These are phyloP conservation scores for Aquilaria agallochum DNA, from an alignment of 441 rosid species.

Conservation along the genomic window DNA sequence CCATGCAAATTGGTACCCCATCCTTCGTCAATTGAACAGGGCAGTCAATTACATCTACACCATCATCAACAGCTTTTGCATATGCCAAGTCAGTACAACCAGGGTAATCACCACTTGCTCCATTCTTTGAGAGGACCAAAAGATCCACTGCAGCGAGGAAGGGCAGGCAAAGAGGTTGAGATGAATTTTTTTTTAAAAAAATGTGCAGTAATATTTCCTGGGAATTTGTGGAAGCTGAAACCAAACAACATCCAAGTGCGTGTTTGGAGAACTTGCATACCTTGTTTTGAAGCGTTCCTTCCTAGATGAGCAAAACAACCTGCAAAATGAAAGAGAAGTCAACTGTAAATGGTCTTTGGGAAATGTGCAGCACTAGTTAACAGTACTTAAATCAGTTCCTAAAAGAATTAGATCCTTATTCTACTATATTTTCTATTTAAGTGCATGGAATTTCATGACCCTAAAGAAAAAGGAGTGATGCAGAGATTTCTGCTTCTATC, in stretches of 20 bases:
- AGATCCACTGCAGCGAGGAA: slow-evolving; percentile 21
- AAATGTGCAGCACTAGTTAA: too few relatives aligned
- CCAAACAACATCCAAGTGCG: too few relatives aligned
- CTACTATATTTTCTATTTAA: too few relatives aligned
- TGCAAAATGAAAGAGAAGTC: slow-evolving; percentile 33
- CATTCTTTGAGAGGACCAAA: slow-evolving; percentile 37
- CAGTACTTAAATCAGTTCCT: too few relatives aligned
- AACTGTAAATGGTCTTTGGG: not conserved
- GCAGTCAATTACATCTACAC: slow-evolving; percentile 50
- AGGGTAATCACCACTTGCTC: slow-evolving; percentile 56
- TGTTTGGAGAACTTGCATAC: slow-evolving; percentile 23
- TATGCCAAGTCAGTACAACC: slow-evolving; percentile 51
- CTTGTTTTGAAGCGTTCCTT: slow-evolving; percentile 47
- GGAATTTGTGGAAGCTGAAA: too few relatives aligned
- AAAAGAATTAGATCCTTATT: too few relatives aligned
- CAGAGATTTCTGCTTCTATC: too few relatives aligned
- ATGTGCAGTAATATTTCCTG: not conserved
- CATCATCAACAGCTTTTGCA: slow-evolving; percentile 35
- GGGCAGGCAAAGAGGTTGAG: slow-evolving; percentile 1
- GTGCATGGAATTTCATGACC: too few relatives aligned
- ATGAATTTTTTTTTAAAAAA: slow-evolving; percentile 10
- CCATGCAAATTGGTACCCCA: slow-evolving; percentile 39
- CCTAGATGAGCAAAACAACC: slow-evolving; percentile 72
- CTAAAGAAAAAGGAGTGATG: too few relatives aligned
- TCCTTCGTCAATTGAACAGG: slow-evolving; percentile 50